A percentile compares a stretch with the other conserved stretches of the same genome.
Conservation (phyloP, 768 basidiomycete genomes). For the Sarcodon aspratus region DNA sequence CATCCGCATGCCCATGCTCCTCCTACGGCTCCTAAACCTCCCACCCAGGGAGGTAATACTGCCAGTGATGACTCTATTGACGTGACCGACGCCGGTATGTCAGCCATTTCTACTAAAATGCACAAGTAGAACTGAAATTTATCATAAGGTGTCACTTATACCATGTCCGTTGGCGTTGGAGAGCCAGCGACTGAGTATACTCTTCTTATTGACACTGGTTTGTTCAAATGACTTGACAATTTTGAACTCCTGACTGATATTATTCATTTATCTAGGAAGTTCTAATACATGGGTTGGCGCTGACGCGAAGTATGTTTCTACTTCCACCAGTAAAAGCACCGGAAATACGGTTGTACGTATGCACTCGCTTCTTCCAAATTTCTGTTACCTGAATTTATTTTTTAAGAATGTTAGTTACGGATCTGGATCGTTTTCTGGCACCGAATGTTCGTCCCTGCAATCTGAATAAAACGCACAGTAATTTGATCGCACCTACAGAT, state of each 20-base stretch:
- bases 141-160: conserved; percentile 38
- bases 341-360: conserved; percentile 20
- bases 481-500: conserved; percentile 19
- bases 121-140: conserved; percentile 1
- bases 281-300: conserved; percentile 52
- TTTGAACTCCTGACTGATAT: background rate
- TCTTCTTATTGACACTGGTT: conserved; percentile 50
- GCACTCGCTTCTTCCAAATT: conserved; percentile 19
- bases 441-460: conserved; percentile 30
- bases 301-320: conserved; percentile 29
- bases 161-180: conserved; percentile 39
- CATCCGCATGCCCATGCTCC: conserved; percentile 7
- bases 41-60: conserved; percentile 9
- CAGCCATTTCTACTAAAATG: conserved; percentile 7
- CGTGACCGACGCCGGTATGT: conserved; percentile 13
- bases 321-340: conserved; percentile 32
- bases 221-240: conserved; percentile 1
- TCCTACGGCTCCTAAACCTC: too few species aligned
- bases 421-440: conserved; percentile 40
- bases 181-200: conserved; percentile 34
- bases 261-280: conserved; percentile 19
- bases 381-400: background rate
- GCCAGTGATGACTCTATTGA: conserved; percentile 5
- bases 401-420: conserved; percentile 40
- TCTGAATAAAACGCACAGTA: background rate